These are phyloP conservation scores for Yamadazyma triangularis DNA, from an alignment of 1,139 yeast species.

Conservation along the genomic window DNA sequence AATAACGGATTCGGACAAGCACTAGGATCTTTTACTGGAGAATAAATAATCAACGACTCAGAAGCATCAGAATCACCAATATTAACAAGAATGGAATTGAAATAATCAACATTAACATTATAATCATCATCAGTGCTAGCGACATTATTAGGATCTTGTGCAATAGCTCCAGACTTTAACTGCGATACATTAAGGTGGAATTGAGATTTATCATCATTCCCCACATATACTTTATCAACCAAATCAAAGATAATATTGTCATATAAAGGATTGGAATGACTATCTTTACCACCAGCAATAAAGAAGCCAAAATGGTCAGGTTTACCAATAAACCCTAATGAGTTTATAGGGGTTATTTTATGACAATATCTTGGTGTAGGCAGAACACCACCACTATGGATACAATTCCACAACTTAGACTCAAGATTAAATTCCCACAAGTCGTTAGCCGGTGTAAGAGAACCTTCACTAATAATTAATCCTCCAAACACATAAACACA, in stretches of 20 bases:
- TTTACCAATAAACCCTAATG: conserved; percentile 37
- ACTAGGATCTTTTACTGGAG: conserved; percentile 23
- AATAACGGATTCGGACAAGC: conserved; percentile 28
- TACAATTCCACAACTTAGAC: conserved; percentile 49
- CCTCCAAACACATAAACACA: conserved; percentile 64
- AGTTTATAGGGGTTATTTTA: conserved; percentile 42
- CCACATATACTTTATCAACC: conserved; percentile 41
- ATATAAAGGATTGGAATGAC: conserved; percentile 32
- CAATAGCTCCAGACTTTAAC: background rate
- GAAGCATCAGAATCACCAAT: conserved; percentile 5
- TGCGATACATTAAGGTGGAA: conserved; percentile 3
- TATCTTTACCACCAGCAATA: conserved; percentile 58
- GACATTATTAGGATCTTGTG: conserved; percentile 10
- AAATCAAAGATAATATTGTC: conserved; percentile 52
- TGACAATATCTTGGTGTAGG: conserved; percentile 50
- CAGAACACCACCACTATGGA: conserved; percentile 4
- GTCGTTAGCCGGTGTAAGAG: conserved; percentile 51
- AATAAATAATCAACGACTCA: conserved; percentile 36
- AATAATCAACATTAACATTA: conserved; percentile 27
- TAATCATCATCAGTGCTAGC: conserved; percentile 16
- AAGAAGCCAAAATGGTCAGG: conserved; percentile 51
- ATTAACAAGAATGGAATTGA: conserved; percentile 26
- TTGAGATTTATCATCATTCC: too few relatives aligned
- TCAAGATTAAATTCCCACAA: conserved; percentile 62
- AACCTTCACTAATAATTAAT: conserved; percentile 23